Percentiles rank a stretch among this genome's conserved stretches.
Evolutionary conservation across 2,329 filamentous ascomycete genomes (phyloP).

Genomic region (Bipolaris zeicola): DNA sequence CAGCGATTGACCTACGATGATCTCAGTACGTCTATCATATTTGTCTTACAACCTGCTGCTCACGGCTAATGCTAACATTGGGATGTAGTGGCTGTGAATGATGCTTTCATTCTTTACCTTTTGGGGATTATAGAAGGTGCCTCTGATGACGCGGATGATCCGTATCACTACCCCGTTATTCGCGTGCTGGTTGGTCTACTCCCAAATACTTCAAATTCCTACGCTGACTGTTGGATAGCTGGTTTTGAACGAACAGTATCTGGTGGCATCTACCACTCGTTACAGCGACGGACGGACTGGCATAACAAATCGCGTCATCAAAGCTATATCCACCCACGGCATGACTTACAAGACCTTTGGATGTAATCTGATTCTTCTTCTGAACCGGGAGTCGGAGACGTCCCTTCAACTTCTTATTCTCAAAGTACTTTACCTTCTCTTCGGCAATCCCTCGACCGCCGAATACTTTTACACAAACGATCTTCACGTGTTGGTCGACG

Average conservation of each 20-base stretch:
- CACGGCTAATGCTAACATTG: not conserved
- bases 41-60: not conserved
- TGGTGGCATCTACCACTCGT: conserved; percentile 68
- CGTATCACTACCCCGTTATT: conserved; percentile 95
- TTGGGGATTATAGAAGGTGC: conserved; percentile 87
- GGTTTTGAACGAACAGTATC: conserved; percentile 97
- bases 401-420: conserved; percentile 94
- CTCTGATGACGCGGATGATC: conserved; percentile 85
- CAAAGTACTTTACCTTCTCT: conserved; percentile 92
- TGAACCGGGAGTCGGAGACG: conserved; percentile 93
- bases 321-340: conserved; percentile 82
- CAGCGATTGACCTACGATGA: conserved; percentile 80
- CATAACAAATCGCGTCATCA: conserved; percentile 91
- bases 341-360: conserved; percentile 90
- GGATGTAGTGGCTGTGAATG: conserved; percentile 62
- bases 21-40: conserved; percentile 63
- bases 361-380: conserved; percentile 91
- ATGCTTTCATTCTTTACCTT: conserved; percentile 81
- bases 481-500: conserved; percentile 88
- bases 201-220: no score
- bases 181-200: conserved; percentile 76
- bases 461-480: conserved; percentile 99
- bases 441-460: conserved; percentile 87
- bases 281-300: conserved; percentile 52
- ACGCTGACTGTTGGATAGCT: conserved; percentile 60